phyloP scores from a whole-genome alignment of 495 filamentous ascomycete genomes.

The Aspergillus campestris region DNA sequence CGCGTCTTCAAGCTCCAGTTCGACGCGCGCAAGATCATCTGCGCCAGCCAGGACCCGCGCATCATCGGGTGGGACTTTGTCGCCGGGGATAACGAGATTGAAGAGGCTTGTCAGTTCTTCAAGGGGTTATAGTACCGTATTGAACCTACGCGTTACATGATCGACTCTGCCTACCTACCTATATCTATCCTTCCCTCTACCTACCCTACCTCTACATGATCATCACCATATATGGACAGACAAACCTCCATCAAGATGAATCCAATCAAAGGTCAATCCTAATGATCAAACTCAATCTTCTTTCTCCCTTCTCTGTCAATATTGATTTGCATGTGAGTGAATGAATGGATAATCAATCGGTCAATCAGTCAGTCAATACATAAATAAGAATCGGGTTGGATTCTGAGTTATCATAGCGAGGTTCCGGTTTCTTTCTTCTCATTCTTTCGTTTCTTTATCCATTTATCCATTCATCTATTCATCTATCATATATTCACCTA shows the following conservation, averaged over 20 bases:
- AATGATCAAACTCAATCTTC: too few species aligned
- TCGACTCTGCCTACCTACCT: neutral
- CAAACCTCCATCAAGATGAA: too few species aligned
- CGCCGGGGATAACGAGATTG: conserved; percentile 74
- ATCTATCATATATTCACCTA: neutral
- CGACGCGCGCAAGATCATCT: conserved; percentile 87
- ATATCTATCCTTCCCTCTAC: neutral
- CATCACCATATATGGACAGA: too few species aligned
- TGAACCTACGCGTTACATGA: neutral
- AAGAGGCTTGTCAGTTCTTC: conserved; percentile 76
- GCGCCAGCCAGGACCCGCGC: conserved; percentile 78
- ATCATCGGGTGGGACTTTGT: conserved; percentile 99
- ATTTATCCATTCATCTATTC: neutral
- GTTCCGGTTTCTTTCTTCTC: too few species aligned
- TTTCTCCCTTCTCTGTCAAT: too few species aligned
- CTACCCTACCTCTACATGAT: neutral
- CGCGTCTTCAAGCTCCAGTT: conserved; percentile 98
- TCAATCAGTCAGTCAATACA: too few species aligned
- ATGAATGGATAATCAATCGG: too few species aligned
- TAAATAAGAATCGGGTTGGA: too few species aligned
- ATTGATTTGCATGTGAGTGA: too few species aligned
- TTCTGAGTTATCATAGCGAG: too few species aligned
- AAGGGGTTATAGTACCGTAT: conserved; percentile 18
- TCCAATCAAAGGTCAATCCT: too few species aligned
- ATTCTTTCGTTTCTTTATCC: neutral